These are phyloP conservation scores for Sechiopsis laciniata DNA, from an alignment of 306 rosid species.

Conservation along the genomic window DNA sequence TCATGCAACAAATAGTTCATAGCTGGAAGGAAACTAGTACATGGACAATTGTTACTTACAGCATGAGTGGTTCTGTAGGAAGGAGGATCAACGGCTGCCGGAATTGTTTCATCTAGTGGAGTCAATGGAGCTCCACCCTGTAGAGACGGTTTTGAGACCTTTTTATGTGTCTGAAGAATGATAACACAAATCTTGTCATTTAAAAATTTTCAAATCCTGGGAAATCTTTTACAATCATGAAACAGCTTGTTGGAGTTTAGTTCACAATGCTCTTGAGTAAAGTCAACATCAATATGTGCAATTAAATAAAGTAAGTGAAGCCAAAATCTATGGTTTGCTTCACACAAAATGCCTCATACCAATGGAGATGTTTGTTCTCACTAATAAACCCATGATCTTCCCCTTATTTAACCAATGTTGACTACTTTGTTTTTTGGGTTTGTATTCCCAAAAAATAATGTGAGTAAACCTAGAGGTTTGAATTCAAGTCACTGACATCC, in stretches of 20 bases:
- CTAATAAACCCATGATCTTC: no score
- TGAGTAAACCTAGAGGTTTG: neutral
- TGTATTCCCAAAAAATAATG: no score
- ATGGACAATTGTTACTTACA: conserved; percentile 39
- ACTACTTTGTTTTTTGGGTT: no score
- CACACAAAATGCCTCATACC: no score
- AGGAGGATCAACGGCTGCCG: conserved; percentile 53
- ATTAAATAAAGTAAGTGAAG: no score
- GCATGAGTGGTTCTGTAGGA: conserved; percentile 59
- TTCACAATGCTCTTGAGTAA: no score
- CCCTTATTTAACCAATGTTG: neutral
- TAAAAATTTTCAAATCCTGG: neutral
- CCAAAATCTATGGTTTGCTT: no score
- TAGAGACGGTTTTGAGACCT: conserved; percentile 37
- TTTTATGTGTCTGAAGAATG: conserved; percentile 58
- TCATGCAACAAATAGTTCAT: neutral
- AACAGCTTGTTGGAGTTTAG: neutral
- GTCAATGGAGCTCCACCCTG: conserved; percentile 28
- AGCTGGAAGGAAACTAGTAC: neutral
- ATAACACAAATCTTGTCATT: conserved; percentile 6
- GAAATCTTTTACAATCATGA: neutral
- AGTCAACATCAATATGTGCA: no score
- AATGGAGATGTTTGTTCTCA: no score
- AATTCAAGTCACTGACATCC: neutral
- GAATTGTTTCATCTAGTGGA: conserved; percentile 35